phyloP scores from a whole-genome alignment of 2,329 filamentous ascomycete genomes.

The Monilinia polystroma region DNA sequence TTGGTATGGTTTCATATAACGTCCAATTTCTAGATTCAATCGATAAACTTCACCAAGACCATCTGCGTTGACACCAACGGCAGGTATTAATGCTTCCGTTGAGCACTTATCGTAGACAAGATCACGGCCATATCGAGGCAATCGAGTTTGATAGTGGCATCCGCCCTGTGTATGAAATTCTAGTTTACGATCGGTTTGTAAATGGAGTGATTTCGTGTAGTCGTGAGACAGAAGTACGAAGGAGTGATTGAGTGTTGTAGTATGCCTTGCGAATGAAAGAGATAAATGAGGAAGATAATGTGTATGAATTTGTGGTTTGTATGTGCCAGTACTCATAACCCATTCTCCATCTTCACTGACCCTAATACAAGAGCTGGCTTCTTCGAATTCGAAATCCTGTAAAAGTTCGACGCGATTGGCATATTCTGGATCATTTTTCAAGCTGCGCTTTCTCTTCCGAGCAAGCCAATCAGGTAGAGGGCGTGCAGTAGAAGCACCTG shows the following conservation, averaged over 20 bases:
- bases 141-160: conserved; percentile 82
- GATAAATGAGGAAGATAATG: conserved; percentile 92
- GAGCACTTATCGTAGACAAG: conserved; percentile 78
- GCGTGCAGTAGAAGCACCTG: conserved; percentile 82
- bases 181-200: conserved; percentile 86
- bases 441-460: conserved; percentile 79
- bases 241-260: conserved; percentile 84
- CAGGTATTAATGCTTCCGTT: conserved; percentile 81
- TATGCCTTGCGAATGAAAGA: conserved; percentile 91
- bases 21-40: conserved; percentile 84
- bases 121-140: conserved; percentile 90
- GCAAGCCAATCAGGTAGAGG: conserved; percentile 95
- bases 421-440: conserved; percentile 91
- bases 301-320: conserved; percentile 82
- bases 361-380: conserved; percentile 86
- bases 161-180: conserved; percentile 91
- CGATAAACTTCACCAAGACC: conserved; percentile 90
- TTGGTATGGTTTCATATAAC: conserved; percentile 93
- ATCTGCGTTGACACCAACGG: conserved; percentile 82
- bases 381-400: conserved; percentile 97
- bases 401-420: conserved; percentile 90
- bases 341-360: conserved; percentile 95
- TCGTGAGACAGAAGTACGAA: conserved; percentile 87
- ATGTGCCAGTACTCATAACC: conserved; percentile 89
- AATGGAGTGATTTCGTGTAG: conserved; percentile 90